Conservation (phyloP, 2,329 filamentous ascomycete genomes). For the Microcyclosporella mali region DNA sequence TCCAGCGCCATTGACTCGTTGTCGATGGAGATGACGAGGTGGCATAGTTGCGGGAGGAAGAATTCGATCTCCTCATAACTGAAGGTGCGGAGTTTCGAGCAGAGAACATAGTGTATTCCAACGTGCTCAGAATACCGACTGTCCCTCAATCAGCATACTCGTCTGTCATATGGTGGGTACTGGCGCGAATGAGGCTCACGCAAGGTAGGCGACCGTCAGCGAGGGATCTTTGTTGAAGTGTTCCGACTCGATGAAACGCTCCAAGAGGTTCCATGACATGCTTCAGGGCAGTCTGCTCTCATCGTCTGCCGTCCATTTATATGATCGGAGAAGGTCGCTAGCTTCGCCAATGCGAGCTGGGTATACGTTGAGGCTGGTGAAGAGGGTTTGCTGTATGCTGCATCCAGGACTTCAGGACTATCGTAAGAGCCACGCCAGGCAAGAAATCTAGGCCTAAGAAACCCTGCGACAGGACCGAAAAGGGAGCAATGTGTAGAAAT, state of each 20-base stretch:
- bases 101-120: conserved; percentile 82
- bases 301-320: no score
- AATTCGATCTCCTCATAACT: conserved; percentile 89
- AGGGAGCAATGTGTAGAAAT: no score
- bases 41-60: conserved; percentile 79
- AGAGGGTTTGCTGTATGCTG: no score
- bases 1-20: conserved; percentile 89
- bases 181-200: conserved; percentile 51
- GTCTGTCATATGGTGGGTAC: not conserved
- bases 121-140: conserved; percentile 86
- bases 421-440: no score
- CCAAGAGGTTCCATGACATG: conserved; percentile 73
- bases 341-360: no score
- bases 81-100: conserved; percentile 82
- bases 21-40: conserved; percentile 79
- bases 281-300: no score
- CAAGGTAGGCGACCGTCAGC: conserved; percentile 80
- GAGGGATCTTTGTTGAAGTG: conserved; percentile 90
- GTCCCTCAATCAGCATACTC: conserved; percentile 19
- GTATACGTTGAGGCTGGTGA: no score
- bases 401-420: no score
- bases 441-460: no score
- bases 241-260: conserved; percentile 87
- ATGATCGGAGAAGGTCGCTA: no score
- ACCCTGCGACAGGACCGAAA: no score